Evolutionary conservation across 257 asterid species (phyloP).

Genomic region (Lithospermum erythrorhizon): DNA sequence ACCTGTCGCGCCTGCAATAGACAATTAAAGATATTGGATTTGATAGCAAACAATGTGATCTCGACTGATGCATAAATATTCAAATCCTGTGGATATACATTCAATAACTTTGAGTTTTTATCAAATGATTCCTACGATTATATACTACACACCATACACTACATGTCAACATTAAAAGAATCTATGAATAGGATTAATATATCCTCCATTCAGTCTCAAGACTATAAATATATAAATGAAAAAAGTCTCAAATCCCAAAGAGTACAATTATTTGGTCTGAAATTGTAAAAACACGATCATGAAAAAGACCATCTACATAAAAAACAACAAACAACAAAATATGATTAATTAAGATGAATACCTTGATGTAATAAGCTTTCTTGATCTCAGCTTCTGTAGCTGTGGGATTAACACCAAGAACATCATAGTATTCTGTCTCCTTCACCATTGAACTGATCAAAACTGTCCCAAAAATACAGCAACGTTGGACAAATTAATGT

Average conservation of each 20-base stretch:
- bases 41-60: no score
- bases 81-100: background rate
- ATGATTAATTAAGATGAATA: slow-evolving; percentile 3
- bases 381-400: slow-evolving; percentile 74
- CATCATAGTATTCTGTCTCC: slow-evolving; percentile 75
- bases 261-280: no score
- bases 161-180: no score
- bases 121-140: no score
- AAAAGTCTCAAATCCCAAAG: no score
- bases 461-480: background rate
- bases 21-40: background rate
- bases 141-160: no score
- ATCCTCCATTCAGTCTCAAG: no score
- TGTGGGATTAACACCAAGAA: slow-evolving; percentile 51
- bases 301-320: background rate
- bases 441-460: slow-evolving; percentile 44
- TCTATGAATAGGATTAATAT: no score
- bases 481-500: no score
- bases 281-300: no score
- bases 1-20: slow-evolving; percentile 86
- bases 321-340: background rate
- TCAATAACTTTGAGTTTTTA: no score
- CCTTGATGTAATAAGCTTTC: slow-evolving; percentile 85
- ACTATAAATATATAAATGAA: no score
- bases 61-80: background rate